Percentiles rank a stretch among this genome's conserved stretches.
These are phyloP conservation scores for Herpetomonas tarakana DNA, from an alignment of 208 protist species.

Conservation along the genomic window DNA sequence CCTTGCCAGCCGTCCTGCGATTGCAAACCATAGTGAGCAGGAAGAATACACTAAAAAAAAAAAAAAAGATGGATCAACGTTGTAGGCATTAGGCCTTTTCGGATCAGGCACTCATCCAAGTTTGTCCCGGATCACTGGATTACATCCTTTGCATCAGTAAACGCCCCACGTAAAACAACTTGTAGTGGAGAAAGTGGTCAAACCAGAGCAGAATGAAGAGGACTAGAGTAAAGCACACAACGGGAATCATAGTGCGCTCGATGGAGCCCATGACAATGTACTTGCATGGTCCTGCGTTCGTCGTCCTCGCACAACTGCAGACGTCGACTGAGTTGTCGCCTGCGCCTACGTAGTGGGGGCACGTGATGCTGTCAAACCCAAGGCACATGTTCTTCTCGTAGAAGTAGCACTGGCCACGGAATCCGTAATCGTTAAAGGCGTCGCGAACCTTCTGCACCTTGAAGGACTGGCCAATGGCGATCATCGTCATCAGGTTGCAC, in stretches of 20 bases:
- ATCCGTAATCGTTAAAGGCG: background rate
- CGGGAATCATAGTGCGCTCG: constrained; percentile 25
- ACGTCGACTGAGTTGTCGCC: background rate
- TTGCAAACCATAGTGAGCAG: no score
- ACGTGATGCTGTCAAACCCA: constrained; percentile 33
- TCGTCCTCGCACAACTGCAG: background rate
- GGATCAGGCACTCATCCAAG: no score
- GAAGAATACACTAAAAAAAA: no score
- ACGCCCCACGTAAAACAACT: constrained; percentile 16
- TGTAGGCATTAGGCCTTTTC: no score
- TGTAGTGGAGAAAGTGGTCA: constrained; percentile 12
- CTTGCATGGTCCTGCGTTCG: constrained; percentile 8
- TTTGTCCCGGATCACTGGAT: no score
- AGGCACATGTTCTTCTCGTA: constrained; percentile 32
- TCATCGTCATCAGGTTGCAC: constrained; percentile 31
- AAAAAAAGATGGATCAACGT: no score
- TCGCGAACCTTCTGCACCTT: background rate
- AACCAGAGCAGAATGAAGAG: constrained; percentile 12
- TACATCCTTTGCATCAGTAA: constrained; percentile 18
- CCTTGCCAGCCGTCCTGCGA: no score
- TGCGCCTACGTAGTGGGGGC: background rate
- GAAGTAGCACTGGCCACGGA: constrained; percentile 4
- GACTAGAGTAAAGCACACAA: constrained; percentile 18
- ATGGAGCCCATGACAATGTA: constrained; percentile 7
- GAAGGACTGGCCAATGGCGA: constrained; percentile 18